Evolutionary conservation across 2,329 filamentous ascomycete species (phyloP).

Genomic region (Pseudogymnoascus sp.): DNA sequence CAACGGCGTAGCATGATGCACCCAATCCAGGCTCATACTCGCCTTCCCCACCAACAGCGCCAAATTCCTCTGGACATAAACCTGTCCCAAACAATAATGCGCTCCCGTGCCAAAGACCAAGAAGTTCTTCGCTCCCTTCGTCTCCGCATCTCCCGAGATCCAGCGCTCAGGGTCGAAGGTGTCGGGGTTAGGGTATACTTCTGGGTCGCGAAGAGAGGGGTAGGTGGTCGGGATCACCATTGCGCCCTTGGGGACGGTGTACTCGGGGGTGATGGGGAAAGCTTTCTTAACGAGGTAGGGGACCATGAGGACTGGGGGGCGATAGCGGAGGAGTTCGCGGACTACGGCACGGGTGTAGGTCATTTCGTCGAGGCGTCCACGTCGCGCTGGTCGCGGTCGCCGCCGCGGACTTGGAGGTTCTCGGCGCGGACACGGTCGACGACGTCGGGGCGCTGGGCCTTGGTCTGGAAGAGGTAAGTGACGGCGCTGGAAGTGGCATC

Average conservation of each 20-base stretch:
- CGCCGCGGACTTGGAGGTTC: conserved; percentile 70
- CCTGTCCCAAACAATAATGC: conserved; percentile 93
- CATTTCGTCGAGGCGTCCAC: conserved; percentile 81
- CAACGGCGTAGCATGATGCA: conserved; percentile 72
- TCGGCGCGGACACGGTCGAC: conserved; percentile 88
- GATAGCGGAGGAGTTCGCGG: conserved; percentile 85
- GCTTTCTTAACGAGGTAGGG: conserved; percentile 92
- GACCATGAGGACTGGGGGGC: conserved; percentile 94
- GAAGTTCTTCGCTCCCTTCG: conserved; percentile 84
- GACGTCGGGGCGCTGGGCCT: conserved; percentile 88
- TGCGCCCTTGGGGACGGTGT: conserved; percentile 89
- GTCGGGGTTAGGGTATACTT: conserved; percentile 86
- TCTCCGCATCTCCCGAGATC: conserved; percentile 77
- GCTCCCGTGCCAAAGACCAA: conserved; percentile 92
- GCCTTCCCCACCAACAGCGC: conserved; percentile 88
- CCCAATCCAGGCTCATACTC: conserved; percentile 80
- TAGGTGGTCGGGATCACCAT: conserved; percentile 95
- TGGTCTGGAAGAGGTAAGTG: conserved; percentile 92
- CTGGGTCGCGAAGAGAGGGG: conserved; percentile 83
- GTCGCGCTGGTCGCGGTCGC: conserved; percentile 62
- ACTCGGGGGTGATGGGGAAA: conserved; percentile 80
- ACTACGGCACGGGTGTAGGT: conserved; percentile 88
- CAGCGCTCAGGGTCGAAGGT: conserved; percentile 86
- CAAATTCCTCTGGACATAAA: conserved; percentile 83
- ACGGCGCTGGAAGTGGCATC: conserved; percentile 90